phyloP scores from a whole-genome alignment of 1,284 basidiomycete species.

The Marasmius fiardii region DNA sequence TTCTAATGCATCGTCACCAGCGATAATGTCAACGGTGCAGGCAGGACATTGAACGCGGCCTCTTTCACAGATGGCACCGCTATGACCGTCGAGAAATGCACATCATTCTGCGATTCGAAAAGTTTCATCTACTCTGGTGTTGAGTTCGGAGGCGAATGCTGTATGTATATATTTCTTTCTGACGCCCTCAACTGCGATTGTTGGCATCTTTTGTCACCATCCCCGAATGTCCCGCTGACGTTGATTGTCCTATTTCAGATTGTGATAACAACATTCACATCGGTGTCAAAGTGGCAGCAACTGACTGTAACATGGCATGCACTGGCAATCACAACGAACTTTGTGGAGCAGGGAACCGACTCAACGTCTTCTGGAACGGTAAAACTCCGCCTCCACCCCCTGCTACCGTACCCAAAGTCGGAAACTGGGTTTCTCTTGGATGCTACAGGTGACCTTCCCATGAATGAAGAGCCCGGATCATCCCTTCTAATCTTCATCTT shows the following conservation, averaged over 20 bases:
- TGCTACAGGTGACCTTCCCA: slow-evolving; percentile 50
- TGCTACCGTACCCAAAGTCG: slow-evolving; percentile 45
- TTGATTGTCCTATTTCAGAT: slow-evolving; percentile 33
- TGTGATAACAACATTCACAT: slow-evolving; percentile 56
- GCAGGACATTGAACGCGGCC: slow-evolving; percentile 49
- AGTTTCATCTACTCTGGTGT: slow-evolving; percentile 60
- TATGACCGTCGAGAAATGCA: slow-evolving; percentile 69
- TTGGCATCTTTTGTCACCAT: slow-evolving; percentile 9
- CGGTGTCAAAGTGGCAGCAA: slow-evolving; percentile 40
- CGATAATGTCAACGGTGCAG: slow-evolving; percentile 40
- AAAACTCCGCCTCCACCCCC: slow-evolving; percentile 49
- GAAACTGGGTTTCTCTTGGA: slow-evolving; percentile 61
- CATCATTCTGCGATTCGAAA: slow-evolving; percentile 51
- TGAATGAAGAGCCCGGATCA: slow-evolving; percentile 3
- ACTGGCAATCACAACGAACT: slow-evolving; percentile 52
- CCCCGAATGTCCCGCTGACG: slow-evolving; percentile 9
- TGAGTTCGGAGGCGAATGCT: slow-evolving; percentile 58
- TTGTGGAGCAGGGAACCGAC: slow-evolving; percentile 59
- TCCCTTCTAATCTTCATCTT: slow-evolving; percentile 12
- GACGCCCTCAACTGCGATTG: neutral
- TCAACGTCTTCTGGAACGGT: slow-evolving; percentile 66
- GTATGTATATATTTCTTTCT: slow-evolving; percentile 32
- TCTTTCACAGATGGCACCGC: slow-evolving; percentile 38
- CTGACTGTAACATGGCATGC: slow-evolving; percentile 64
- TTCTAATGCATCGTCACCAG: slow-evolving; percentile 25